A percentile compares a stretch with the other conserved stretches of the same genome.
These are phyloP conservation scores for Eragrostis tef DNA, from an alignment of 202 grass and related monocot genomes.

Conservation along the genomic window DNA sequence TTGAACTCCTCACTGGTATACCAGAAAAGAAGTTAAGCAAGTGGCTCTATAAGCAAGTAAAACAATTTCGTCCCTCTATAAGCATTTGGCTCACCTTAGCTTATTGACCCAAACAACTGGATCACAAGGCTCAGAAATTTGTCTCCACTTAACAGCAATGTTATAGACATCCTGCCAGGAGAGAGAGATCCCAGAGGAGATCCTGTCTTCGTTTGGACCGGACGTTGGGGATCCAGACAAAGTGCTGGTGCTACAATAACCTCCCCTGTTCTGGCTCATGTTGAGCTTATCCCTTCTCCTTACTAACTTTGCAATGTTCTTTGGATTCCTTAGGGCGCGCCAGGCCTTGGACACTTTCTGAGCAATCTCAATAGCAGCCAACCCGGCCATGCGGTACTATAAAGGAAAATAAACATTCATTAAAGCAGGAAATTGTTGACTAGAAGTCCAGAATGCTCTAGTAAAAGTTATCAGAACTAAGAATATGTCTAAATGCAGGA, in stretches of 20 bases:
- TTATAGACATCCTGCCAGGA: slow-evolving; percentile 96
- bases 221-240: slow-evolving; percentile 62
- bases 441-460: slow-evolving; percentile 5
- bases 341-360: slow-evolving; percentile 97
- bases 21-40: slow-evolving; percentile 42
- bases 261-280: slow-evolving; percentile 82
- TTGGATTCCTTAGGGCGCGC: slow-evolving; percentile 83
- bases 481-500: not conserved
- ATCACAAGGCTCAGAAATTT: slow-evolving; percentile 98
- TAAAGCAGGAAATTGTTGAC: slow-evolving; percentile 16
- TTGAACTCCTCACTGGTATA: slow-evolving; percentile 92
- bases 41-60: slow-evolving; percentile 29
- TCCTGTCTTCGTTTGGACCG: slow-evolving; percentile 69
- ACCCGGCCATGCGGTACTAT: slow-evolving; percentile 91
- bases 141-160: slow-evolving; percentile 92
- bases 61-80: slow-evolving; percentile 37
- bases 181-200: slow-evolving; percentile 65
- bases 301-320: slow-evolving; percentile 67
- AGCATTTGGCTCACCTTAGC: slow-evolving; percentile 65
- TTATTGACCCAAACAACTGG: slow-evolving; percentile 99
- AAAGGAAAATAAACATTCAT: slow-evolving; percentile 45
- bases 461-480: slow-evolving; percentile 22
- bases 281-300: slow-evolving; percentile 85
- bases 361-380: slow-evolving; percentile 97
- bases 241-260: slow-evolving; percentile 77